Conservation (phyloP, 331 rosid species). For the Pyrus hybrid region DNA sequence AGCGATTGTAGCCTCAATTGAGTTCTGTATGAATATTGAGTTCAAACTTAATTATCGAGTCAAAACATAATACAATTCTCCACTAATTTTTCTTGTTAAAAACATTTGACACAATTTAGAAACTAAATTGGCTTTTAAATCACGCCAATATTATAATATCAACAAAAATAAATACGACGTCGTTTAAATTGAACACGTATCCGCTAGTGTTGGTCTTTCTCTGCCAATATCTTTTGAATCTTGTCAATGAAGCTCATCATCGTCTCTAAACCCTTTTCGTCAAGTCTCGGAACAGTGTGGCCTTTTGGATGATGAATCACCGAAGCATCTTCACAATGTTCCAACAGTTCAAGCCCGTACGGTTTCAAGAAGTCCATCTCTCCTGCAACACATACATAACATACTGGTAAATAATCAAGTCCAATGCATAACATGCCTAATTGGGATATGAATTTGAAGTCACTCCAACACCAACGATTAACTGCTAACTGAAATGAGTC, state of each 20-base stretch:
- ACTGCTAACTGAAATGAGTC: background rate
- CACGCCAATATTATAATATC: no score
- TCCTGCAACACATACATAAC: conserved; percentile 24
- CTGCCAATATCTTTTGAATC: conserved; percentile 20
- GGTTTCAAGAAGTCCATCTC: conserved; percentile 64
- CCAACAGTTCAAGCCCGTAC: conserved; percentile 39
- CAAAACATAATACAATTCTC: no score
- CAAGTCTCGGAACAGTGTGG: conserved; percentile 73
- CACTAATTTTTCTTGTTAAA: no score
- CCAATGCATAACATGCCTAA: background rate
- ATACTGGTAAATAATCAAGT: background rate
- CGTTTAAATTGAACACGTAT: background rate
- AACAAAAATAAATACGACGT: no score
- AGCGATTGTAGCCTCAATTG: no score
- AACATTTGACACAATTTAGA: background rate
- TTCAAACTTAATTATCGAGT: no score
- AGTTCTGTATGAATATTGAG: no score
- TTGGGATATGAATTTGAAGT: no score
- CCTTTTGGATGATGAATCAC: conserved; percentile 78
- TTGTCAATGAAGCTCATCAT: conserved; percentile 45
- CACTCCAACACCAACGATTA: background rate
- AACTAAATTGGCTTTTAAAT: background rate
- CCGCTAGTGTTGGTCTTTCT: background rate
- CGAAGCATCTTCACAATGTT: conserved; percentile 43
- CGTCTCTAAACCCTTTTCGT: conserved; percentile 35